Conservation (phyloP, 768 basidiomycete species). For the Nidularia sp. region DNA sequence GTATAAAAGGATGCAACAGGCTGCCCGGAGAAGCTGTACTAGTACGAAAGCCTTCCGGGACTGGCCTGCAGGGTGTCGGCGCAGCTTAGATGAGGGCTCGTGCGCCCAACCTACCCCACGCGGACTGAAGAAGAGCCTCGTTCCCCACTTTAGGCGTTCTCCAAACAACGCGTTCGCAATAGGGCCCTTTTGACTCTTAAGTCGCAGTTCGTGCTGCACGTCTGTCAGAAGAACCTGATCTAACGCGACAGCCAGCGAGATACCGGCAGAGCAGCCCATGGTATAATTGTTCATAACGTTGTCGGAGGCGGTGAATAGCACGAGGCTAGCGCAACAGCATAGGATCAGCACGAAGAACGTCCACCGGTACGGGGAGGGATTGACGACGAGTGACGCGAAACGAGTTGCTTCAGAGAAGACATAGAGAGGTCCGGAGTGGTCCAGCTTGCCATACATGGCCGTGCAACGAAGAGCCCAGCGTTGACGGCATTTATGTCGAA, state of each 20-base stretch:
- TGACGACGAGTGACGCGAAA: not conserved
- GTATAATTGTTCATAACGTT: not conserved
- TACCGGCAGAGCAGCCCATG: not conserved
- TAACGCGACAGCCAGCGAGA: not conserved
- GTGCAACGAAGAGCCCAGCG: too few relatives aligned
- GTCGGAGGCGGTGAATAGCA: not conserved
- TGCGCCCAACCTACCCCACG: conserved; percentile 24
- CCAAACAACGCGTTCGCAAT: conserved; percentile 12
- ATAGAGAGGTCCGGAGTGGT: not conserved
- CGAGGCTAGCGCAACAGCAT: not conserved
- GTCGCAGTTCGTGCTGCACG: conserved; percentile 17
- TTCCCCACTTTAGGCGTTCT: conserved; percentile 17
- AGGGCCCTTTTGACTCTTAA: conserved; percentile 4
- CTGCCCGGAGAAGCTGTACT: conserved; percentile 8
- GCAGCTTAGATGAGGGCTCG: conserved; percentile 13
- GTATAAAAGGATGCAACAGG: conserved; percentile 10
- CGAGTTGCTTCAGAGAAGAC: not conserved
- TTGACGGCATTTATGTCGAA: too few relatives aligned
- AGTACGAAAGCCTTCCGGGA: conserved; percentile 15
- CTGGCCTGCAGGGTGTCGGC: conserved; percentile 11
- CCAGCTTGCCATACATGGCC: too few relatives aligned
- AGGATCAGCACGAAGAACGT: not conserved
- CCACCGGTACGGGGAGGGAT: not conserved
- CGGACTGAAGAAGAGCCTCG: conserved; percentile 12
- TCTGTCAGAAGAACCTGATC: conserved; percentile 18